phyloP scores from a whole-genome alignment of 2,329 filamentous ascomycete genomes.

The Ustulina deusta region DNA sequence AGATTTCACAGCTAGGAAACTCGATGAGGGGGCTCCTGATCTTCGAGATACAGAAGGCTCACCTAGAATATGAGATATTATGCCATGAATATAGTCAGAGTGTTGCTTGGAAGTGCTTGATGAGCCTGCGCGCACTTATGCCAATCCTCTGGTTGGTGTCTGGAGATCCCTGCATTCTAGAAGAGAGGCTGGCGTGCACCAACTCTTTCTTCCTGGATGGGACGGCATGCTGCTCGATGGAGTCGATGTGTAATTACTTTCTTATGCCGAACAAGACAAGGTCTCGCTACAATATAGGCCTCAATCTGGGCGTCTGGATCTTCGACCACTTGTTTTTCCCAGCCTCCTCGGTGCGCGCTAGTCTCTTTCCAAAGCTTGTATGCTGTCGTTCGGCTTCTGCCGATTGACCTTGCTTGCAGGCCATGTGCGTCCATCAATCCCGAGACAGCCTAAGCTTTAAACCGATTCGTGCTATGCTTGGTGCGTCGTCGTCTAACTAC shows the following conservation, averaged over 20 bases:
- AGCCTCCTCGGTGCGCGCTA: background rate
- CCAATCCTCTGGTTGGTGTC: background rate
- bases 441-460: background rate
- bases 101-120: background rate
- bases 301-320: background rate
- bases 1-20: background rate
- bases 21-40: background rate
- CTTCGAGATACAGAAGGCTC: background rate
- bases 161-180: background rate
- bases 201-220: background rate
- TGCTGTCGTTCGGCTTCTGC: conserved; percentile 6
- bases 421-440: background rate
- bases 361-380: background rate
- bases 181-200: background rate
- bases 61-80: background rate
- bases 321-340: background rate
- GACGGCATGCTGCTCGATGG: background rate
- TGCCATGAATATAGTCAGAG: background rate
- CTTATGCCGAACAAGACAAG: background rate
- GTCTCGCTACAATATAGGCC: background rate
- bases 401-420: background rate
- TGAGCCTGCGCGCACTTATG: no score
- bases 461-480: background rate
- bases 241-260: background rate
- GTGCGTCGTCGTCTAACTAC: background rate